Base-by-base conservation (phyloP, 2,329 filamentous ascomycete genomes). In the Fusarium penzigii region DNA sequence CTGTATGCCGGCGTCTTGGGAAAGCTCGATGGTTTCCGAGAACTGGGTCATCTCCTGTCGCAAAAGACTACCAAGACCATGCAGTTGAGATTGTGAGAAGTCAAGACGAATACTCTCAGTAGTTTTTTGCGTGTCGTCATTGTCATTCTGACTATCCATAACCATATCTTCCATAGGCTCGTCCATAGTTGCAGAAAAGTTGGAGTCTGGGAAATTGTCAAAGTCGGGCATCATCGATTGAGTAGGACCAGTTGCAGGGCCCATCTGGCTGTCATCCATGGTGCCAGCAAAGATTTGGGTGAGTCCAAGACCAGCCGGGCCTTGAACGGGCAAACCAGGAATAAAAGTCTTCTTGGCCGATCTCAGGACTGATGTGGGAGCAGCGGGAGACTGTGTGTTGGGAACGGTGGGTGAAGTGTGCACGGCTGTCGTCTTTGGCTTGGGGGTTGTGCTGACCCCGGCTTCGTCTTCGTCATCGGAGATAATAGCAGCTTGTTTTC, bases 281-380 rank as follows among this genome's bases (percentile, higher is more conserved):
- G 92, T 96, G 12, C 90, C 90, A 6, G 89, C 89, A 67, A 96
- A 97, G 56, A 94, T 93, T 64, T 96, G 92, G 0, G 91, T 95
- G 42, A 96, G 78, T 10, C 90, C 89, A 40, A 96, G 74, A 3
- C 84, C 85, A 36, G 83, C 84, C 17, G 83, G 78, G 0, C 78
- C 81, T 17, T 78, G 71, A 5, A 86, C 77, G 3, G 86, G 82
- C 17, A 90, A 72, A 2, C 85, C 86, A 4, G 87, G 88, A 52
- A 90, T 88, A 61, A 88, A 87, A 0, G 76, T 81, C 71, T 88
- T 89, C 53, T 81, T 86, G 3, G 85, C 85, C 5, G 85, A 88
- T 39, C 86, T 82, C n/a, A 88, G 68, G 2, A 87, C 83, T 0
- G 86, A 88, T 14, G 78, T 83, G 4, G 86, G 86, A 12, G 75